Conservation (phyloP, 179 eudicot genomes). For the Monotropa hypopitys region DNA sequence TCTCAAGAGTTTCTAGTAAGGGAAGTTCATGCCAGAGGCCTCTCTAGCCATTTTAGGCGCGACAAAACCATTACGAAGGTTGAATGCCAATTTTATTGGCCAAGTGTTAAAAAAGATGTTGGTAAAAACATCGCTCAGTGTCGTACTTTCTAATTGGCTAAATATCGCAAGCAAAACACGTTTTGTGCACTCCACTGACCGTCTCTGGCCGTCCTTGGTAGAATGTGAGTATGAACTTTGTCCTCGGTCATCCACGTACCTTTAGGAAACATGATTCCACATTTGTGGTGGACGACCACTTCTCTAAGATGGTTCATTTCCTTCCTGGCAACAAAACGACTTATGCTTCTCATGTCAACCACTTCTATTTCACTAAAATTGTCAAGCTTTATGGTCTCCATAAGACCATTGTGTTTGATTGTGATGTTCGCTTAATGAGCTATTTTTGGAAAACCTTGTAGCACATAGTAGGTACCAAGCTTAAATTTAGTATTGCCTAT, state of each 20-base stretch:
- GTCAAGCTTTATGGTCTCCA: neutral
- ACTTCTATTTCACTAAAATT: no score
- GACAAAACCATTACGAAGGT: no score
- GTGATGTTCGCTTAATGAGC: neutral
- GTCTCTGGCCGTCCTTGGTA: neutral
- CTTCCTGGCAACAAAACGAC: neutral
- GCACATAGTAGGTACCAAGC: neutral
- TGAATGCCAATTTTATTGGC: neutral
- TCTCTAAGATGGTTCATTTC: no score
- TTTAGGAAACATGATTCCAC: neutral
- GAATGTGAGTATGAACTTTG: neutral
- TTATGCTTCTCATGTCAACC: neutral
- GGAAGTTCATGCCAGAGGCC: no score
- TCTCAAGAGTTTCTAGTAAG: no score
- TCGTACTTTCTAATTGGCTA: no score
- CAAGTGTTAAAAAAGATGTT: no score
- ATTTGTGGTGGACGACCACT: neutral
- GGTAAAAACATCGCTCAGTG: no score
- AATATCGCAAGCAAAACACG: no score
- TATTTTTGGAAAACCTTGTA: neutral
- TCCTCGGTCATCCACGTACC: neutral
- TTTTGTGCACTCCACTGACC: no score
- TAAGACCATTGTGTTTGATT: neutral
- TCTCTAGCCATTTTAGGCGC: no score
- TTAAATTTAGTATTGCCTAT: neutral